Evolutionary conservation across 768 basidiomycete species (phyloP).

Genomic region (Strobilomyces confusus): DNA sequence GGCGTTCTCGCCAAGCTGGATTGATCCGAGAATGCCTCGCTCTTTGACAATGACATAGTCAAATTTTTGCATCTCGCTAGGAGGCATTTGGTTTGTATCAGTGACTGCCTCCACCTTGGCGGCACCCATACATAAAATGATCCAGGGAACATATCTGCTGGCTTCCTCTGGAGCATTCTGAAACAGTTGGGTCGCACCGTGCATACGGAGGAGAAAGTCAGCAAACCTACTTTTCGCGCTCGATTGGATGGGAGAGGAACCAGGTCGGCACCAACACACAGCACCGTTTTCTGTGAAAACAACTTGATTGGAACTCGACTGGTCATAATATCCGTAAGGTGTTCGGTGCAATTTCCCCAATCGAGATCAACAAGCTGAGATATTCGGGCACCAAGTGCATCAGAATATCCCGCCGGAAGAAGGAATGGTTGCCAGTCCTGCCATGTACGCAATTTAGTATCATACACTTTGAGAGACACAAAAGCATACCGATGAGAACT

Average conservation of each 20-base stretch:
- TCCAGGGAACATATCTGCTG: constrained; percentile 51
- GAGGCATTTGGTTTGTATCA: constrained; percentile 35
- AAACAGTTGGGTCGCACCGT: neutral
- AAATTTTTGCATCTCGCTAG: constrained; percentile 34
- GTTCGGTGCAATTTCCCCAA: constrained; percentile 48
- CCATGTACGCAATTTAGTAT: constrained; percentile 14
- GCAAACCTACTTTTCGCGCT: constrained; percentile 19
- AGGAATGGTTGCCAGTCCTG: constrained; percentile 64
- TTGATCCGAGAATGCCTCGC: constrained; percentile 20
- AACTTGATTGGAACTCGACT: constrained; percentile 55
- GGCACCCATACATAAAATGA: constrained; percentile 79
- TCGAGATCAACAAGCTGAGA: constrained; percentile 47
- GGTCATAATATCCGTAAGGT: constrained; percentile 55
- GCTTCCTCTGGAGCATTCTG: constrained; percentile 33
- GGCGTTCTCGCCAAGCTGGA: constrained; percentile 24
- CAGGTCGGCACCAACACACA: constrained; percentile 58
- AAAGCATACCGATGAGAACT: constrained; percentile 29
- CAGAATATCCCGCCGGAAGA: constrained; percentile 47
- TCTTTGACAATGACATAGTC: constrained; percentile 66
- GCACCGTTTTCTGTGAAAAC: constrained; percentile 49
- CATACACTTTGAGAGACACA: neutral
- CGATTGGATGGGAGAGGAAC: constrained; percentile 39
- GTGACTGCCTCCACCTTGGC: constrained; percentile 60
- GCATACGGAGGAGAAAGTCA: too few relatives aligned
- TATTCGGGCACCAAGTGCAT: constrained; percentile 36